These are phyloP conservation scores for Margaritispora aquatica DNA, from an alignment of 495 filamentous ascomycete species.

Conservation along the genomic window DNA sequence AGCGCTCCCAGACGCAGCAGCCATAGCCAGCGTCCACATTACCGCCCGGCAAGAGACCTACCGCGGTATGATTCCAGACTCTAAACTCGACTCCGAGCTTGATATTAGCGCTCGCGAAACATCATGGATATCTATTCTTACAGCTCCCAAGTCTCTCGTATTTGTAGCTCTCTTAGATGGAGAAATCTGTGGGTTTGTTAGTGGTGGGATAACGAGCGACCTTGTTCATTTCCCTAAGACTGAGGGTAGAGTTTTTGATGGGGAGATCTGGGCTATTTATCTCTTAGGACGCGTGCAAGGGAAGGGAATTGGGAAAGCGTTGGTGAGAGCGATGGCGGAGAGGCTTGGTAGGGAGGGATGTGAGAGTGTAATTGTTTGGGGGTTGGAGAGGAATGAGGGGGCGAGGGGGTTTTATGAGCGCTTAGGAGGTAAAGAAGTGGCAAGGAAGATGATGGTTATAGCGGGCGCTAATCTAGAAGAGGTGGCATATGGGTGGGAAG, in stretches of 20 bases:
- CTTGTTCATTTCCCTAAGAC: neutral
- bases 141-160: neutral
- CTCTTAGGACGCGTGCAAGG: constrained; percentile 1
- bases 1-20: neutral
- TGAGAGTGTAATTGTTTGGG: constrained; percentile 1
- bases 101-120: neutral
- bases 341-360: constrained; percentile 1
- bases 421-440: constrained; percentile 2
- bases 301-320: constrained; percentile 2
- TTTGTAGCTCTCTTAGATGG: neutral
- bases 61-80: constrained; percentile 2
- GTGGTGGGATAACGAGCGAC: neutral
- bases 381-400: neutral
- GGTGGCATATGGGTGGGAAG: constrained; percentile 1
- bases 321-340: constrained; percentile 1
- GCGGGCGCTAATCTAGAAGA: neutral
- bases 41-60: constrained; percentile 1
- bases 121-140: neutral
- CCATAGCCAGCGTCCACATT: neutral
- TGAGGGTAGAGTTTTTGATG: neutral
- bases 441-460: constrained; percentile 1
- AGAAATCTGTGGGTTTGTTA: constrained; percentile 1
- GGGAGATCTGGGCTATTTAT: neutral
- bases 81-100: neutral
- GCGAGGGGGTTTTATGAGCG: neutral